Evolutionary conservation across 2,329 filamentous ascomycete genomes (phyloP), one percentile per base, ranked within the genome.

Genomic region (Macrophomina phaseolina): DNA sequence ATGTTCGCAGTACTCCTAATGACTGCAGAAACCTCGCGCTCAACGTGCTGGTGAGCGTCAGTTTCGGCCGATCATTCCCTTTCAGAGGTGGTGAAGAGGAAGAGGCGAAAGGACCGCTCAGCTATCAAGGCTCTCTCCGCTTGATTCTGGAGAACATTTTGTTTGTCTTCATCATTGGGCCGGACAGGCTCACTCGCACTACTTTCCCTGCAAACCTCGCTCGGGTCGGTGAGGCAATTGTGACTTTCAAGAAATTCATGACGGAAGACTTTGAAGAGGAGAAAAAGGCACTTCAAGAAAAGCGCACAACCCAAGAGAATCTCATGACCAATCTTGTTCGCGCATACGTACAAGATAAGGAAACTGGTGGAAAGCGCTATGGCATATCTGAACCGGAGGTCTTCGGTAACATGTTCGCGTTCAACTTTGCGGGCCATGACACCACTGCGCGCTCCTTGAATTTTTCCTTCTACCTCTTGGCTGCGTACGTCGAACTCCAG

Each of bases 391-490:
- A 12, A 38, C 11, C 36, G 6, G 36, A 38, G 11, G 36, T 38
- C 36, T 38, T 38, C 11, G 36, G 36, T 7, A 38, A 12, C 36
- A 38, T 38, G 36, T 38, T 38, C 16, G 42, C 12, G 42, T 79
- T 84, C 68, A 84, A 82, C 60, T 76, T 85, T 61, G 84, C 84
- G 0, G 84, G 84, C 0, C 82, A 85, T 67, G 84, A 86, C 67
- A 85, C 83, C 0, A 83, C 82, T 0, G 81, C 83, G 0, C 80
- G 82, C 40, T 80, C 80, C 0, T 70, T 85, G 7, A 77, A 78
- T 0, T 84, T 79, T 63, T 73, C 77, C 1, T 70, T 83, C 1
- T 71, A 80, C 5, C 79, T 83, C 9, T 75, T 86, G 1, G 82
- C 84, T 1, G 76, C 78, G 0, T 68, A 82, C 51, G 82, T 80